A percentile compares a stretch with the other conserved stretches of the same genome.
Conservation (phyloP, 2,329 filamentous ascomycete genomes). For the Chaetomiaceae sp. region DNA sequence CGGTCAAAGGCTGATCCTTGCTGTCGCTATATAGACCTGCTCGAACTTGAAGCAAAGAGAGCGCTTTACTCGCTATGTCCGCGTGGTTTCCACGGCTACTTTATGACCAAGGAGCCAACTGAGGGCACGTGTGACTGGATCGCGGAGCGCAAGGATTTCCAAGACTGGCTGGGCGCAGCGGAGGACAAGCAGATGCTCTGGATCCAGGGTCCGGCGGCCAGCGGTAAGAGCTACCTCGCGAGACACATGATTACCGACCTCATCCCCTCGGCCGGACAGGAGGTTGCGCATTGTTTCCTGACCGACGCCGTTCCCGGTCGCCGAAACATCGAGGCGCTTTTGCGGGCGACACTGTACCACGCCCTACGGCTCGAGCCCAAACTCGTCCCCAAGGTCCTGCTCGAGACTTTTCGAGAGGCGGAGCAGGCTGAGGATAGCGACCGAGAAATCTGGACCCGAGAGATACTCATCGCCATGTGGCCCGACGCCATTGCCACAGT, state of each 20-base stretch:
- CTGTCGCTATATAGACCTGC: too few relatives aligned
- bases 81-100: background rate
- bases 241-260: background rate
- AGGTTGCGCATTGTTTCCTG: background rate
- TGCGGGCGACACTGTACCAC: background rate
- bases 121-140: background rate
- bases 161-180: background rate
- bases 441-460: background rate
- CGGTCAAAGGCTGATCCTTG: too few relatives aligned
- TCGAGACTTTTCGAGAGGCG: background rate
- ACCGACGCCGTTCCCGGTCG: background rate
- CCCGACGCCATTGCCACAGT: background rate
- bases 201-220: background rate
- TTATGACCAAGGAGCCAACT: background rate
- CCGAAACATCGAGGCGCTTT: background rate
- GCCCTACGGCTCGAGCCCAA: background rate
- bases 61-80: background rate
- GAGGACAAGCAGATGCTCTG: background rate
- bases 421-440: background rate
- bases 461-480: background rate
- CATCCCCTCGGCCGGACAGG: background rate
- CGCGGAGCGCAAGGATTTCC: background rate
- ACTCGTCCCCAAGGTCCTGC: background rate
- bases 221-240: background rate
- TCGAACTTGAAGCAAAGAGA: background rate